Base-by-base conservation (phyloP, 768 basidiomycete species). In the Fomitopsis serialis region DNA sequence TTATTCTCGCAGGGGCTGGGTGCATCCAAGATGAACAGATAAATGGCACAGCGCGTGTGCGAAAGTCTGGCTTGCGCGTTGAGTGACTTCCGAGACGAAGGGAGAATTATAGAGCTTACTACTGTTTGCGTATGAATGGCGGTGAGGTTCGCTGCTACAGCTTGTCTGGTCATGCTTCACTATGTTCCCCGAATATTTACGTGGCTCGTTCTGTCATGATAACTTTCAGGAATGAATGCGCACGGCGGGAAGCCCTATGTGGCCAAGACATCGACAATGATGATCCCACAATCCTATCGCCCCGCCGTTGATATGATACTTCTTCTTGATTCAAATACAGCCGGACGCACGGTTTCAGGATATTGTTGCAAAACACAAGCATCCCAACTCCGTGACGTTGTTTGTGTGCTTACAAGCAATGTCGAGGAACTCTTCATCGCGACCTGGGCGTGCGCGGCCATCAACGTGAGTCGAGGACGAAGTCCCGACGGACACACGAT, bases 401-500 rank as follows among this genome's bases (percentile, higher is more conserved):
- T 64, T 5, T 2, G 74, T 59, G 50, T 64, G 71, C 1, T 64
- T 53, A 15, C 72, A 63, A 15, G 63, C 67, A 17, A 74, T 55
- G 8, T 61, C 50, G 1, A 67, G 56, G 61, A 74, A 78, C 2
- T 68, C 72, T 8, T 63, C 56, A 45, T 77, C 52, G 10, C 73
- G 70, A 54, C 77, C 77, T 78, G 12, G 40, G 32, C 46, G 42
- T n/a, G 42, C 21, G 6, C 2, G 4, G 29, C 17, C 2, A 68
- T 8, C 11, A 19, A 50, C 29, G 6, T 32, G 29, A 3, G 10
- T 17, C 7, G 66, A 80, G 2, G 76, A 46, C 2, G 78, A 77
- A 29, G 72, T 61, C 0, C 80, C 81, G 6, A 82, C 74, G 50
- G 81, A 77, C 0, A 72, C 45, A n/a, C 81, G 71, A 54, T 77